These are phyloP conservation scores for Stevia rebaudiana DNA, from an alignment of 140 eudicot genomes.

Conservation along the genomic window DNA sequence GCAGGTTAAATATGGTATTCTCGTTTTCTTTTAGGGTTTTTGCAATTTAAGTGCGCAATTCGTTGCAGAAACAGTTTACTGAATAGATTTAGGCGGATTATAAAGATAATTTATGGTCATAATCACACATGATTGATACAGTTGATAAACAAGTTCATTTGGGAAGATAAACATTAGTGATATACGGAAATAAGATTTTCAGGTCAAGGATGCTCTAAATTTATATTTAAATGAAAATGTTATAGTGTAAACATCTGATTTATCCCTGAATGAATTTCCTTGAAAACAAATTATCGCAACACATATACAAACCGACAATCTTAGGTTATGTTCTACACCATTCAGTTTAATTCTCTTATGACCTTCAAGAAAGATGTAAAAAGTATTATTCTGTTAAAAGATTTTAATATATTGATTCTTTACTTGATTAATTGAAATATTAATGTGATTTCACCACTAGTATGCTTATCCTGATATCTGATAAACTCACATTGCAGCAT, in stretches of 20 bases:
- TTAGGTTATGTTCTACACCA: constrained; percentile 1
- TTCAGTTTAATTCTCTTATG: not conserved
- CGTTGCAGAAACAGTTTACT: not conserved
- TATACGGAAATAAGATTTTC: not conserved
- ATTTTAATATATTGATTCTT: not conserved
- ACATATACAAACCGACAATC: not conserved
- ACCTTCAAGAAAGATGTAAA: not conserved
- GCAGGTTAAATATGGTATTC: not conserved
- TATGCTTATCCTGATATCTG: constrained; percentile 18
- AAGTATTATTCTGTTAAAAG: not conserved
- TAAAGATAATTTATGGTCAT: not conserved
- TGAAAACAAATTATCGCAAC: not conserved
- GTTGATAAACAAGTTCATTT: not conserved
- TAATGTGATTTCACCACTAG: not conserved
- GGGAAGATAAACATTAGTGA: not conserved
- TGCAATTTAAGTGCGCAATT: not conserved
- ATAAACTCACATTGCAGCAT: constrained; percentile 39
- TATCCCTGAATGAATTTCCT: not conserved
- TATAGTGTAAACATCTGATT: not conserved
- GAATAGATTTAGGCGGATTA: constrained; percentile 5
- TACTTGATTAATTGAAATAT: not conserved
- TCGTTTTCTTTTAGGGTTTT: constrained; percentile 1
- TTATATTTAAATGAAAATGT: not conserved
- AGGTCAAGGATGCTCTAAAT: not conserved
- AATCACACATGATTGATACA: not conserved